Base-by-base conservation (phyloP, 1,284 basidiomycete genomes). In the Meripilus lineatus region DNA sequence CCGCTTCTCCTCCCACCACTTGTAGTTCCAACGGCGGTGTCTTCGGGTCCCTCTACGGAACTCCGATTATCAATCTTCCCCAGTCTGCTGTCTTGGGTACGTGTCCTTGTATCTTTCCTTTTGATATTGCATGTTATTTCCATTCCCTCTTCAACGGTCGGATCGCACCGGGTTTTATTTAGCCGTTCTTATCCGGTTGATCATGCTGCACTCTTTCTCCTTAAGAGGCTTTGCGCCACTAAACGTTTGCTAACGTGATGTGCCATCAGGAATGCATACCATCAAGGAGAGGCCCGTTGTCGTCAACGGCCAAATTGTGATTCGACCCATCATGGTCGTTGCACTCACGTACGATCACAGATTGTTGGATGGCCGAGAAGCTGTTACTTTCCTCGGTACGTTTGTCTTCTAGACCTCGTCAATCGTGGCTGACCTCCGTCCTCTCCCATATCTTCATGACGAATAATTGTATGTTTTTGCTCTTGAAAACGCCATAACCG, bases 341-440 rank as follows among this genome's bases (percentile, higher is more conserved):
- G 91, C 91, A 14, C 77, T 95, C 48, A 96, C 93, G 3, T 97
- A 97, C 67, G 94, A 99, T 70, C 95, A 99, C 71, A 80, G 95
- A 54, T 70, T 99, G 59, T 77, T 99, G 53, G 95, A 99, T 62
- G 95, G 95, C 37, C 77, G 95, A 58, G 95, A 99, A 70, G 95
- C 91, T 32, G 90, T 94, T 46, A 96, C 93, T 32, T 97, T 99
- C 92, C 84, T 99, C 53, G 92, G 92, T 91, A 59, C 61, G 86
- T 71, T 42, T n/a, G n/a, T 18, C 39, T 21, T 36, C 8, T 30
- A 8, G 28, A 30, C 28, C 41, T 54, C 40, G 17, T 38, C 33
- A 32, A 33, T 21, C 3, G n/a, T 22, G 18, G 26, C 17, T 36
- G 15, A 60, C 18, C 34, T 18, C 39, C 35, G 15, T 20, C 6